Conservation (phyloP, 73 alveolate genomes). For the Paraurostyla sp. region DNA sequence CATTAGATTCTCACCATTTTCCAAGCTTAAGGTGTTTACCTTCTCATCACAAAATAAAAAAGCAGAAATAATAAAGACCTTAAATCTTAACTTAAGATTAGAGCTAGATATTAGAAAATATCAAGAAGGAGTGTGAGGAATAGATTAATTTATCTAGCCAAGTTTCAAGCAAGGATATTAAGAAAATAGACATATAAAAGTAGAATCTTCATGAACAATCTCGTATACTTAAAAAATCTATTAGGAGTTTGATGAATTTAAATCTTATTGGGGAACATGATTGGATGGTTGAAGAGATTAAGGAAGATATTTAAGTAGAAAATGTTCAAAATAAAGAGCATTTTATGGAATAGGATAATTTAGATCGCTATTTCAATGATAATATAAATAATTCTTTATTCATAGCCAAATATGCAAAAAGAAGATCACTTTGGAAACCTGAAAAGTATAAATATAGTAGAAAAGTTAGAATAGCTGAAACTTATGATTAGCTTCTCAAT, state of each 20-base stretch:
- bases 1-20: no score
- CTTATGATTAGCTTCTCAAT: slow-evolving; percentile 4
- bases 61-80: no score
- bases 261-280: background rate
- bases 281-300: background rate
- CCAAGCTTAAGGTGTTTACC: no score
- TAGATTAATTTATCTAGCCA: no score
- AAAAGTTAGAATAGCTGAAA: slow-evolving; percentile 41
- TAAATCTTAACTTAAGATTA: no score
- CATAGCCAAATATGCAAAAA: slow-evolving; percentile 35
- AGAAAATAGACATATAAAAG: background rate
- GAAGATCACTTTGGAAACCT: slow-evolving; percentile 32
- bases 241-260: background rate
- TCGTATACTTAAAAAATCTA: background rate
- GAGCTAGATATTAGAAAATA: no score
- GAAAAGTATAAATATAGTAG: background rate
- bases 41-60: no score
- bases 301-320: background rate
- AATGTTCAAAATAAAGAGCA: background rate
- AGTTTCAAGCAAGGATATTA: background rate
- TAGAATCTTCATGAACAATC: background rate
- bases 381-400: slow-evolving; percentile 22
- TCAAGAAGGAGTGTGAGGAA: no score
- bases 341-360: background rate
- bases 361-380: background rate